Percentiles rank a stretch among this genome's conserved stretches.
These are phyloP conservation scores for Lolium rigidum DNA, from an alignment of 176 grass and related monocot species.

Conservation along the genomic window DNA sequence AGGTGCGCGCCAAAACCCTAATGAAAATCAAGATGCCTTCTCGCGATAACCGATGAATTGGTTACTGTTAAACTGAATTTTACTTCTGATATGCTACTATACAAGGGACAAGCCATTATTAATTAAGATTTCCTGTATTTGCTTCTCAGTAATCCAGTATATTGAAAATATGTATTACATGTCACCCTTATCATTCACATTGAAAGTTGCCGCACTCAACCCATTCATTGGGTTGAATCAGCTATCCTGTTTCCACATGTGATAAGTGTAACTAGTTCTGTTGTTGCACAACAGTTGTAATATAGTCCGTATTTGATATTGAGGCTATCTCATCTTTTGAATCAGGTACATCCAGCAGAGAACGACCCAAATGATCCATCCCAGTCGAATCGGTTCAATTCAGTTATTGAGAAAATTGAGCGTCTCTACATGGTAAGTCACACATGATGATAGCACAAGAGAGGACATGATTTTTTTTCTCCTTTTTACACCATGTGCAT, in stretches of 20 bases:
- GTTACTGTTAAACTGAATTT: conserved; percentile 1
- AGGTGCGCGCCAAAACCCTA: neutral
- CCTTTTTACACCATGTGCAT: conserved; percentile 5
- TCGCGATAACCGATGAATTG: neutral
- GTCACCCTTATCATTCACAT: neutral
- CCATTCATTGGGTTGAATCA: conserved; percentile 16
- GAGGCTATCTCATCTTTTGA: conserved; percentile 31
- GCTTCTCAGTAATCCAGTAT: neutral
- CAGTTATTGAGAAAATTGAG: conserved; percentile 92
- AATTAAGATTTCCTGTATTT: neutral
- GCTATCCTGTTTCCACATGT: neutral
- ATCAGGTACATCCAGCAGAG: conserved; percentile 53
- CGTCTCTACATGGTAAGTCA: conserved; percentile 74
- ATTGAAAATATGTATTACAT: conserved; percentile 7
- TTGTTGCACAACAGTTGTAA: conserved; percentile 11
- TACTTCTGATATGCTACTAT: conserved; percentile 2
- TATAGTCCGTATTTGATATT: neutral
- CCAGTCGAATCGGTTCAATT: conserved; percentile 68
- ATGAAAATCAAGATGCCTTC: neutral
- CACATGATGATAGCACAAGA: conserved; percentile 22
- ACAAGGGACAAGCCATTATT: neutral
- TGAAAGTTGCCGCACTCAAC: neutral
- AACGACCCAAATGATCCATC: conserved; percentile 62
- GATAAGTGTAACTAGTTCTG: neutral
- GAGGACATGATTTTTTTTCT: neutral